phyloP scores from a whole-genome alignment of 768 basidiomycete species.

The Lentinula detonsa region DNA sequence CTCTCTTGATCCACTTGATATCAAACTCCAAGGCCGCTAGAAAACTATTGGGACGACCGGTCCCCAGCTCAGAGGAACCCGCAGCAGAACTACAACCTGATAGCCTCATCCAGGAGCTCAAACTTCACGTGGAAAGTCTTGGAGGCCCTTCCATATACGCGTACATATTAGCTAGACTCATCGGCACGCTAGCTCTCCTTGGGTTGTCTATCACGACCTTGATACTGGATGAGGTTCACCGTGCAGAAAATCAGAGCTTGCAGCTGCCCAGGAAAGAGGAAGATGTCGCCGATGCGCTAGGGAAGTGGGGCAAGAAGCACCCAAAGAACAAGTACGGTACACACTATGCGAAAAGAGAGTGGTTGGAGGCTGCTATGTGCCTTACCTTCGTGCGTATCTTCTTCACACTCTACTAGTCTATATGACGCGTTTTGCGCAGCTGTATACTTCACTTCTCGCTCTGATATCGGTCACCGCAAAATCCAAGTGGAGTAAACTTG shows the following conservation, averaged over 20 bases:
- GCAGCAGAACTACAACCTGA: constrained; percentile 15
- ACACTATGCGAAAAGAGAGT: constrained; percentile 17
- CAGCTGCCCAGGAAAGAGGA: not conserved
- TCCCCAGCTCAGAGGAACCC: constrained; percentile 9
- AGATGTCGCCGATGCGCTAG: constrained; percentile 6
- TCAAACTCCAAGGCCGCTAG: constrained; percentile 9
- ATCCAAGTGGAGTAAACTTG: constrained; percentile 27
- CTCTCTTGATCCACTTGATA: constrained; percentile 27
- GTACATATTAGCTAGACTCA: constrained; percentile 39
- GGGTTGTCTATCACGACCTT: constrained; percentile 41
- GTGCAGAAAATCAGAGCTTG: not conserved
- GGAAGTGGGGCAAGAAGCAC: constrained; percentile 21
- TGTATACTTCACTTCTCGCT: constrained; percentile 39
- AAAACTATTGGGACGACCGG: constrained; percentile 6
- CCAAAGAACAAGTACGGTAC: constrained; percentile 14
- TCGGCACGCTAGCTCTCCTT: constrained; percentile 41
- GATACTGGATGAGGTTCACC: constrained; percentile 22
- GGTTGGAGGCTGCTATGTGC: constrained; percentile 23
- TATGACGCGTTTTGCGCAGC: constrained; percentile 18
- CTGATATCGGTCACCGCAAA: constrained; percentile 32
- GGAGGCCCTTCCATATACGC: constrained; percentile 43
- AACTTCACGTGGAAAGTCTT: constrained; percentile 31
- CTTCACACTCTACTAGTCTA: not conserved
- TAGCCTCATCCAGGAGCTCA: constrained; percentile 26
- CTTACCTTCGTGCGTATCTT: constrained; percentile 23